phyloP scores from a whole-genome alignment of 2,329 filamentous ascomycete genomes.

The Cytospora schulzeri region DNA sequence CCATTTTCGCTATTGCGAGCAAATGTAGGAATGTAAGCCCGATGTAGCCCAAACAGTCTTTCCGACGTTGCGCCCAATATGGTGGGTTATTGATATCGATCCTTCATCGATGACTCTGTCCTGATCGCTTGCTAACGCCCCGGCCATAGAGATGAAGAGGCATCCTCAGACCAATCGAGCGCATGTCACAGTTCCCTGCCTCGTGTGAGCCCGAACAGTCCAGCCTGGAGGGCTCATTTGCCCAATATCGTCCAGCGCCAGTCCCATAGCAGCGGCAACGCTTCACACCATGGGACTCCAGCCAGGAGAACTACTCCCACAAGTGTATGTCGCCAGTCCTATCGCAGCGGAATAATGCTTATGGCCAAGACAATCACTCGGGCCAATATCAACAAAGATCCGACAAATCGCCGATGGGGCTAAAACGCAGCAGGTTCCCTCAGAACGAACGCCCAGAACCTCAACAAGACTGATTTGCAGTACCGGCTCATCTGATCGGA shows the following conservation, averaged over 20 bases:
- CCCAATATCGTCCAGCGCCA: neutral
- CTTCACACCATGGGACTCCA: neutral
- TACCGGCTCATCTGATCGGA: no score
- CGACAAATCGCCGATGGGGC: no score
- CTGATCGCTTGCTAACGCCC: neutral
- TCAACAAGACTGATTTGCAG: no score
- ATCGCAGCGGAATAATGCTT: neutral
- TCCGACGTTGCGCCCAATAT: no score
- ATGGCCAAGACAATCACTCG: neutral
- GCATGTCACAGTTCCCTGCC: neutral
- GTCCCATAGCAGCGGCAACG: neutral
- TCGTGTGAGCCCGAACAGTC: neutral
- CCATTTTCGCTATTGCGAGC: neutral
- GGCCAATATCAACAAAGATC: neutral
- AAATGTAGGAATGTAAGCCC: neutral
- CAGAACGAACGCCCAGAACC: no score
- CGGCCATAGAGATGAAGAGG: slow-evolving; percentile 15
- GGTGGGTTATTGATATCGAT: no score
- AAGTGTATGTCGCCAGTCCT: neutral
- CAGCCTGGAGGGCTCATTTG: neutral
- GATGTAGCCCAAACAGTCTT: neutral
- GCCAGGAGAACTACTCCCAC: neutral
- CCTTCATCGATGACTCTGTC: neutral
- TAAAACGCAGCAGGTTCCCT: no score
- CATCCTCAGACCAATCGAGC: slow-evolving; percentile 1